Conservation (phyloP, 1,284 basidiomycete species). For the Rhodotorula sp. region DNA sequence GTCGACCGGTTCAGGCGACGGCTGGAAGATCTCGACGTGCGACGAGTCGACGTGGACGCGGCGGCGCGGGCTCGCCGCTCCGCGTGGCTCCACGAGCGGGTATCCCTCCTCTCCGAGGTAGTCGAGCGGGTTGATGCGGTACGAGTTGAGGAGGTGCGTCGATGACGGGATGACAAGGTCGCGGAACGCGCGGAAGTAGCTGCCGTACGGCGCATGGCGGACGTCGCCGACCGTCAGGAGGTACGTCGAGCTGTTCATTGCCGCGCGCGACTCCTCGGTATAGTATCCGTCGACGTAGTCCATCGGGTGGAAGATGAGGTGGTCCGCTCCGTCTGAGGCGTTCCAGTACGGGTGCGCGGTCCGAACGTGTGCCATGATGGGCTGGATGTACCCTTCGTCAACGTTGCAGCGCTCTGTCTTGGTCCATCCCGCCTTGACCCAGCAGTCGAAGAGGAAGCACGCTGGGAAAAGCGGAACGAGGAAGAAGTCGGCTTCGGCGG, state of each 20-base stretch:
- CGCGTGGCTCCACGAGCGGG: constrained; percentile 11
- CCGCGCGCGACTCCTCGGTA: constrained; percentile 21
- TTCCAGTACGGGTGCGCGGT: constrained; percentile 18
- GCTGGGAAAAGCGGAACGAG: constrained; percentile 38
- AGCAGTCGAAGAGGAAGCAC: constrained; percentile 40
- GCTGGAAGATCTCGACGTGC: constrained; percentile 23
- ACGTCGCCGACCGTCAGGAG: constrained; percentile 38
- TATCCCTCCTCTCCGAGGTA: constrained; percentile 26
- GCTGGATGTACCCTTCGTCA: constrained; percentile 32
- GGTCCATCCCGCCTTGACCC: constrained; percentile 36
- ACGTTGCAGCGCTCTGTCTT: constrained; percentile 34
- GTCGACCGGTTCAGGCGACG: constrained; percentile 6
- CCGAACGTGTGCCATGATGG: constrained; percentile 23
- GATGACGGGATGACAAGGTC: constrained; percentile 37
- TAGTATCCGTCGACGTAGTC: constrained; percentile 37
- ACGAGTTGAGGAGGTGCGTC: constrained; percentile 38
- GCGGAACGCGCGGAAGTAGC: constrained; percentile 24
- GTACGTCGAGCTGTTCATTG: constrained; percentile 36
- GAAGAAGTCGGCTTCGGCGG: constrained; percentile 33
- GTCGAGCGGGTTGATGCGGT: constrained; percentile 35
- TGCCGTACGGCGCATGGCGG: constrained; percentile 24
- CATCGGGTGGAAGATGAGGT: constrained; percentile 36
- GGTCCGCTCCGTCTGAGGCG: constrained; percentile 22
- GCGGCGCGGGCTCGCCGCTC: constrained; percentile 1
- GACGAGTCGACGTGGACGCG: constrained; percentile 1